Evolutionary conservation across 495 filamentous ascomycete species (phyloP).

Genomic region (Poronia punctata): DNA sequence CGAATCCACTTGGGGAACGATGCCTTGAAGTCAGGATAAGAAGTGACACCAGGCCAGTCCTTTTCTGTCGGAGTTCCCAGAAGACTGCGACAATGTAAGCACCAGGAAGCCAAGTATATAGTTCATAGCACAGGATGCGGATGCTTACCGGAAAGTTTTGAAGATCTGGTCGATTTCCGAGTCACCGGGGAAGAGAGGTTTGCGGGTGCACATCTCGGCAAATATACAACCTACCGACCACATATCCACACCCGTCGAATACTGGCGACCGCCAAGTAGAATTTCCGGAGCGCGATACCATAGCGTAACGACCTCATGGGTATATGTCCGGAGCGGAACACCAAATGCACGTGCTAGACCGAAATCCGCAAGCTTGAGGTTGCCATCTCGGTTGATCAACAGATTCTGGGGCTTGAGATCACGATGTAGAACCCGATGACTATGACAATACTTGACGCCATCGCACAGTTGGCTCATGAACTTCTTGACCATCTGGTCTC

Average conservation of each 20-base stretch:
- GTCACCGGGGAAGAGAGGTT: constrained; percentile 94
- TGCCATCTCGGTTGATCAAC: constrained; percentile 88
- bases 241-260: constrained; percentile 98
- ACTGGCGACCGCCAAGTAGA: constrained; percentile 91
- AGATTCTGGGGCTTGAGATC: constrained; percentile 98
- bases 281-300: constrained; percentile 99
- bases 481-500: constrained; percentile 88
- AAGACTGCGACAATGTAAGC: constrained; percentile 45
- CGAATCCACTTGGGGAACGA: constrained; percentile 95
- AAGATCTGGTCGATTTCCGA: constrained; percentile 99
- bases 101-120: no score
- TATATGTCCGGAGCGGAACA: constrained; percentile 93
- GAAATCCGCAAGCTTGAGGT: constrained; percentile 96
- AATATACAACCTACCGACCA: constrained; percentile 99
- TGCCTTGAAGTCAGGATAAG: constrained; percentile 94
- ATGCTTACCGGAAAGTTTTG: constrained; percentile 87
- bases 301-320: constrained; percentile 96
- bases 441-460: constrained; percentile 92
- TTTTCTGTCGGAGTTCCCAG: constrained; percentile 87
- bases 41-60: constrained; percentile 91
- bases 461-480: constrained; percentile 94
- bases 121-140: neutral
- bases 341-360: constrained; percentile 94
- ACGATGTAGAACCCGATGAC: constrained; percentile 87
- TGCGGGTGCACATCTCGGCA: constrained; percentile 98